Evolutionary conservation across 2,329 filamentous ascomycete species (phyloP), one percentile per base, ranked within the genome.

Genomic region (Ceratocystis papillata): DNA sequence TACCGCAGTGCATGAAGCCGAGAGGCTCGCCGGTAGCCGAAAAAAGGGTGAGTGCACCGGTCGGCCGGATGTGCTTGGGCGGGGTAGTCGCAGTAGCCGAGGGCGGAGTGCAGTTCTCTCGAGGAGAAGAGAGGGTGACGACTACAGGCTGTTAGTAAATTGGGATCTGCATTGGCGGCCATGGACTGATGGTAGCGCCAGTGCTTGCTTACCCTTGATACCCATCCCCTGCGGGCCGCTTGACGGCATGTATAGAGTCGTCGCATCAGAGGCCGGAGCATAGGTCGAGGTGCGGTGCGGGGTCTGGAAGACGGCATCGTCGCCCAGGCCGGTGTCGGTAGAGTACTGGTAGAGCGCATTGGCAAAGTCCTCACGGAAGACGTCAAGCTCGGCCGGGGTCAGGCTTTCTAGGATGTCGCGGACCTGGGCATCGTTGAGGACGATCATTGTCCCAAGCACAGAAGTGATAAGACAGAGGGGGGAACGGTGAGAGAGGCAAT

Each of bases 211-310:
- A 81, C 83, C 83, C 77, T 92, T 92, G 71, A 90, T 81, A 2
- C 84, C 86, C 69, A 88, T 85, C 33, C 83, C 83, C 6, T 76
- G 74, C 0, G 82, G 81, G 67, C 84, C 84, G 28, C 81, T 83
- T 1, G 87, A 87, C 0, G 88, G 88, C 85, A 90, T 90, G 72
- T 90, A 90, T 25, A 90, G 76, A 1, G 86, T 89, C 20, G 83
- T 86, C 37, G 80, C 77, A 50, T 79, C 79, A 17, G 80, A 81
- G 0, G 73, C 73, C 1, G 75, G 72, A 30, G 80, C 81, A 50
- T 79, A 73, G 6, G 83, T 77, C 0, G 78, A 75, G 8, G 78
- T 78, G 41, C 82, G 78, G 66, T 79, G 76, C 5, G 83, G 84
- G 70, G 86, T 83, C 69, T 85, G 79, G 66, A 81, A 78, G 2